These are phyloP conservation scores for Chloromonas sp. DNA, from an alignment of 163 green algal species.

Conservation along the genomic window DNA sequence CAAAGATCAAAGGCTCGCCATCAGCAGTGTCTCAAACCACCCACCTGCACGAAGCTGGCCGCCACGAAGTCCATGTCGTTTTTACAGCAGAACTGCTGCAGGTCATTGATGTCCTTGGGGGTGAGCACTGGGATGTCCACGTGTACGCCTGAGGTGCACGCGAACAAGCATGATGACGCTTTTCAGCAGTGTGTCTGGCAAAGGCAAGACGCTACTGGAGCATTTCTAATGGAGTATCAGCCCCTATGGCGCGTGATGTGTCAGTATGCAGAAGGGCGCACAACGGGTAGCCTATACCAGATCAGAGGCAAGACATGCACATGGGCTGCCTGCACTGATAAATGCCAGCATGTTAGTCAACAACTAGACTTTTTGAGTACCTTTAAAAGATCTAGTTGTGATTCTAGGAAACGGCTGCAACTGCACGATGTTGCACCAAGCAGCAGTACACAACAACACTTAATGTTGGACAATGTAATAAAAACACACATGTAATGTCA, in stretches of 20 bases:
- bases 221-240: neutral
- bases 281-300: neutral
- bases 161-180: neutral
- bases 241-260: neutral
- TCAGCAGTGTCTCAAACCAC: neutral
- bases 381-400: too few species aligned
- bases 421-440: too few species aligned
- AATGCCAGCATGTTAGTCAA: too few species aligned
- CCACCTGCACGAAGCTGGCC: constrained; percentile 55
- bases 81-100: constrained; percentile 53
- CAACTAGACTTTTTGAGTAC: too few species aligned
- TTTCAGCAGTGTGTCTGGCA: neutral
- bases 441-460: too few species aligned
- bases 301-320: neutral
- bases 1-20: too few species aligned
- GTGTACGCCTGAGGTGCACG: constrained; percentile 24
- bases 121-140: constrained; percentile 64
- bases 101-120: constrained; percentile 63
- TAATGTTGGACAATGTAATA: too few species aligned
- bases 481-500: too few species aligned
- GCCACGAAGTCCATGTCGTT: constrained; percentile 71
- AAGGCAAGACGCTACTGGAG: neutral
- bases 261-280: neutral
- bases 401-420: too few species aligned
- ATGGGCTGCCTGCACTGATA: too few species aligned